Evolutionary conservation across 805 yeast genomes (phyloP), one percentile per base, ranked within the genome.

Genomic region (Saccharomycopsis olivae): DNA sequence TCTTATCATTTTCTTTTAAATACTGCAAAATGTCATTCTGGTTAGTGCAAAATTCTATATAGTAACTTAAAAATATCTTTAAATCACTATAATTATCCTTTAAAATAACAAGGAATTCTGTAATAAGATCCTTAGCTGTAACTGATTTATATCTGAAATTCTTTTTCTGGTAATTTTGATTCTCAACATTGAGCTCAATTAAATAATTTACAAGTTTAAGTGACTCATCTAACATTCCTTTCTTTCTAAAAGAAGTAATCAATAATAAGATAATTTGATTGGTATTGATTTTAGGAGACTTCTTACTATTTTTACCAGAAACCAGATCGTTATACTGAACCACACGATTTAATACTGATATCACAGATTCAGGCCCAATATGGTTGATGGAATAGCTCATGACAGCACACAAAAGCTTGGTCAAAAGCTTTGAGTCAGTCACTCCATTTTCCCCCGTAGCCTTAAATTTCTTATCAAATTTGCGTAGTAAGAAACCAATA

Each of bases 41-140:
- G 16, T 38, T 38, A 4, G 35, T 38, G n/a, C n/a, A n/a, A 14
- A 41, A 25, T 25, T 44, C 47, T 16, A 40, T 33, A 16, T 33
- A n/a, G 20, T 44, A 44, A 24, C 39, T 34, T 11, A 44, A 29
- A 13, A 39, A 21, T 11, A 40, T 28, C 20, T 33, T 40, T 14
- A 41, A 41, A 27, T 44, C 29, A 15, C 40, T 31, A 29, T 40
- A 40, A 27, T 33, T 39, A 15, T 15, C 11, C 29, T 33, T 33
- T 11, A 44, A 27, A 13, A 40, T 28, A 11, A 40, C n/a, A 6
- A 35, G 30, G 35, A 44, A 44, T 15, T 44, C 47, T 14, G 44
- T 41, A 8, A 44, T 20, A 5, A 44, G 18, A 23, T 44, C 44
- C 20, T 40, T 44, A 8, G 28, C 33, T 13, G 29, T 25, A 9